Base-by-base conservation (phyloP, 2,329 filamentous ascomycete genomes). In the Curvularia verruculosa region DNA sequence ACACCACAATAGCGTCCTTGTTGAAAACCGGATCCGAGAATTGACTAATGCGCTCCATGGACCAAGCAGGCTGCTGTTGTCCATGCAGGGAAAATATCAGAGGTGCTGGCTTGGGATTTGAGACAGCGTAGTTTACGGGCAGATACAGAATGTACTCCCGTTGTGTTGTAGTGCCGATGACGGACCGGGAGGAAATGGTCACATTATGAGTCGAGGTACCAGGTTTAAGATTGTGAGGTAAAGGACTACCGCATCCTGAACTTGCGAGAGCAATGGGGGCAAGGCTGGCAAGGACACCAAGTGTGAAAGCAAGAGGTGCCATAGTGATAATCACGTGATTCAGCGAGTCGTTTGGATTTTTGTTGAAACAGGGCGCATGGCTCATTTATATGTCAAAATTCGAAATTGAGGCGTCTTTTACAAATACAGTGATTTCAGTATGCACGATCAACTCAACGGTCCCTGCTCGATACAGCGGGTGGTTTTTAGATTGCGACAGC, bases 31-130 rank as follows among this genome's bases (percentile, higher is more conserved):
- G 52, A 3, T 54, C 58, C 2, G 67, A 71, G 10, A 70, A 37
- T 21, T 60, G 53, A 15, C 57, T 69, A 15, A 68, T 64, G 8
- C 18, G 29, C 36, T 71, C 67, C 52, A 70, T 65, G 4, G 50
- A 59, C 49, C 57, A 50, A 23, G 68, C 58, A 2, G 67, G 65
- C 47, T 67, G 65, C 3, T 21, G 31, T 8, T 64, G 60, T 0
- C 66, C 66, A 43, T 68, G 67, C 28, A 70, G 63, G 3, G 62
- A 63, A 3, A 71, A 12, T 3, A 70, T 55, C 23, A 71, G 34
- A 1, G 67, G 60, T 1, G 53, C 46, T 1, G 67, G 39, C 10
- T 57, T 58, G 26, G 60, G 18, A 28, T 71, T 71, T 2, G 36
- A 34, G 6, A 49, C 28, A 9, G 26, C 47, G 39, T 65, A 71